Conservation (phyloP, 371 early-diverging fungal genomes). For the Mucor racemosus region DNA sequence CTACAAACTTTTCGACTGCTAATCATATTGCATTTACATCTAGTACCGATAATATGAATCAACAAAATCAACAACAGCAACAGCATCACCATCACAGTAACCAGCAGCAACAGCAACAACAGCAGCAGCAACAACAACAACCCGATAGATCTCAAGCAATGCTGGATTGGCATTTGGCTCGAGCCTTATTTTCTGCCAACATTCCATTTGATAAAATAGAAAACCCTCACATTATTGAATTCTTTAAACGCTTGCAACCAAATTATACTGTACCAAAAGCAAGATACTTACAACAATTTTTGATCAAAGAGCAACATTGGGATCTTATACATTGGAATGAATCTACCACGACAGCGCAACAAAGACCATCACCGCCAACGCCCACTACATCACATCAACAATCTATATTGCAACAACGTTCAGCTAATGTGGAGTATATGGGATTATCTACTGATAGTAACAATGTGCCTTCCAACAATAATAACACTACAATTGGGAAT, state of each 20-base stretch:
- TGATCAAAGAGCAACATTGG: constrained; percentile 50
- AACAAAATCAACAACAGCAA: neutral
- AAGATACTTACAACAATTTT: constrained; percentile 34
- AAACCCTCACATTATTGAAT: constrained; percentile 36
- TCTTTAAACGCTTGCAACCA: constrained; percentile 41
- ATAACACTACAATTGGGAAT: neutral
- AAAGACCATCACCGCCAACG: neutral
- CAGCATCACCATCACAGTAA: neutral
- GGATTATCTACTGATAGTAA: neutral
- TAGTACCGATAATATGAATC: neutral
- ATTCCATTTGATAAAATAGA: constrained; percentile 38
- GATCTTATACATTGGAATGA: constrained; percentile 31
- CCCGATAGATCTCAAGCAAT: constrained; percentile 15
- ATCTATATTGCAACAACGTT: constrained; percentile 14
- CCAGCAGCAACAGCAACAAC: neutral
- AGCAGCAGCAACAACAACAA: neutral
- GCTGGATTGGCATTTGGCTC: constrained; percentile 43
- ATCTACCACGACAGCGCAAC: neutral
- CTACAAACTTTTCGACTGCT: neutral
- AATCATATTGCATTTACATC: constrained; percentile 5
- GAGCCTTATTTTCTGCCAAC: constrained; percentile 44
- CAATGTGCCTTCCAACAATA: neutral
- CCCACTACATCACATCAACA: neutral
- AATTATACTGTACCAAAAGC: constrained; percentile 34
- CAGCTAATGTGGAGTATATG: constrained; percentile 9